Conservation (phyloP, 208 protist species). For the Angomonas deanei region DNA sequence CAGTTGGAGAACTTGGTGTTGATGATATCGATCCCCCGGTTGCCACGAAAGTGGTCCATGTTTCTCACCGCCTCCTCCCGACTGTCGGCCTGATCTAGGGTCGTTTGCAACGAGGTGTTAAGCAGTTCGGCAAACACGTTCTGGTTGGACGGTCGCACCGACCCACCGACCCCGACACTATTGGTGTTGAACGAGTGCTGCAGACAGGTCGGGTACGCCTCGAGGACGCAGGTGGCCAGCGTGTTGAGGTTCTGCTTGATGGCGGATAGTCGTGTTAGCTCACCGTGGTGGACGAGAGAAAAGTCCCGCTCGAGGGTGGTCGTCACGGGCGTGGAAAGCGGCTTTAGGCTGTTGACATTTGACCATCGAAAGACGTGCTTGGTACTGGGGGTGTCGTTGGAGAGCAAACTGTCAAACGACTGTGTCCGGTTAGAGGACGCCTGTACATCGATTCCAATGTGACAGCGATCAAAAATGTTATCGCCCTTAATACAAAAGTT, state of each 20-base stretch:
- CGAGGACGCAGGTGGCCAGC: constrained; percentile 19
- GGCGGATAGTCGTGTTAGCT: not conserved
- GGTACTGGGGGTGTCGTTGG: constrained; percentile 25
- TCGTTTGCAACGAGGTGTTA: constrained; percentile 20
- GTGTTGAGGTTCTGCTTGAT: constrained; percentile 7
- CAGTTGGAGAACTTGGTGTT: constrained; percentile 75
- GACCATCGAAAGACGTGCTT: constrained; percentile 40
- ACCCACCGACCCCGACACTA: not conserved
- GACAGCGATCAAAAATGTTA: constrained; percentile 79
- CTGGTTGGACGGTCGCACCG: not conserved
- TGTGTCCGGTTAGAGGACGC: constrained; percentile 18
- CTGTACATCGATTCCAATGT: constrained; percentile 76
- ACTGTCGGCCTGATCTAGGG: constrained; percentile 7
- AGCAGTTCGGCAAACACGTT: constrained; percentile 32
- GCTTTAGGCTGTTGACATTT: constrained; percentile 10
- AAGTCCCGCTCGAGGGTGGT: constrained; percentile 18
- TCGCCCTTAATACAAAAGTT: constrained; percentile 65
- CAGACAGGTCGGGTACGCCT: constrained; percentile 41
- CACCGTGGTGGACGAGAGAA: constrained; percentile 11
- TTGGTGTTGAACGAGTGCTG: constrained; percentile 22
- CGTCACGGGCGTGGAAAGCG: not conserved
- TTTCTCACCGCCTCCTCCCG: constrained; percentile 9
- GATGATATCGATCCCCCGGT: constrained; percentile 62
- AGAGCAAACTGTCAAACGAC: constrained; percentile 22
- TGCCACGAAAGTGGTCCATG: constrained; percentile 60